Evolutionary conservation across 345 rosid genomes (phyloP).

Genomic region (Eucalyptus pauciflora): DNA sequence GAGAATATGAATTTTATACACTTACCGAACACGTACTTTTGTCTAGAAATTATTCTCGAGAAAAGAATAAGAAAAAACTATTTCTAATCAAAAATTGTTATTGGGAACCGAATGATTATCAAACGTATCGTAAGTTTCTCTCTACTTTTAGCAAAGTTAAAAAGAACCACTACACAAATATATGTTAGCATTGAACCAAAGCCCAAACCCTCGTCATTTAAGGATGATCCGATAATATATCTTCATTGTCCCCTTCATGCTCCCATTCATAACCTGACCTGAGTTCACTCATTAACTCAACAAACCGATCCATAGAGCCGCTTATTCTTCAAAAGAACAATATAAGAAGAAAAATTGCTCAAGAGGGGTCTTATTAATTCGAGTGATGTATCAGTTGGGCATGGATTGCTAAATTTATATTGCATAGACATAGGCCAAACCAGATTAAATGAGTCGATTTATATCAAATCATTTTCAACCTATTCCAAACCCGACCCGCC

Average conservation of each 20-base stretch:
- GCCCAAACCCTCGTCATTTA: background rate
- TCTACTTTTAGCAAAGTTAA: background rate
- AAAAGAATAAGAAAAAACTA: fast-evolving
- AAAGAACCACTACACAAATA: background rate
- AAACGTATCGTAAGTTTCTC: fast-evolving
- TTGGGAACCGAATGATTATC: fast-evolving
- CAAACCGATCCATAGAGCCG: background rate
- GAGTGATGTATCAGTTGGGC: background rate
- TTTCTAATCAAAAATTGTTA: too few relatives aligned
- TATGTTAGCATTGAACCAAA: background rate
- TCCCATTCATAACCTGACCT: background rate
- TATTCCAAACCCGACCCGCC: background rate
- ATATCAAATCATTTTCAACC: background rate
- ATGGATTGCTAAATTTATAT: too few relatives aligned
- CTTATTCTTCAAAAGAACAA: background rate
- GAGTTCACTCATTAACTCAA: background rate
- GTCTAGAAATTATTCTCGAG: fast-evolving
- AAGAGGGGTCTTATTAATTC: fast-evolving
- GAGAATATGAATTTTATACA: fast-evolving
- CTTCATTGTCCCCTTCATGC: background rate
- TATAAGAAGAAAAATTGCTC: background rate
- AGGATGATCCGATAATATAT: background rate
- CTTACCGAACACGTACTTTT: fast-evolving
- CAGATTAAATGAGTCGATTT: background rate
- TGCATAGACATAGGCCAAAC: background rate